Percentiles rank a stretch among this genome's conserved stretches.
Conservation (phyloP, 768 basidiomycete genomes). For the Termitomyces heimii region DNA sequence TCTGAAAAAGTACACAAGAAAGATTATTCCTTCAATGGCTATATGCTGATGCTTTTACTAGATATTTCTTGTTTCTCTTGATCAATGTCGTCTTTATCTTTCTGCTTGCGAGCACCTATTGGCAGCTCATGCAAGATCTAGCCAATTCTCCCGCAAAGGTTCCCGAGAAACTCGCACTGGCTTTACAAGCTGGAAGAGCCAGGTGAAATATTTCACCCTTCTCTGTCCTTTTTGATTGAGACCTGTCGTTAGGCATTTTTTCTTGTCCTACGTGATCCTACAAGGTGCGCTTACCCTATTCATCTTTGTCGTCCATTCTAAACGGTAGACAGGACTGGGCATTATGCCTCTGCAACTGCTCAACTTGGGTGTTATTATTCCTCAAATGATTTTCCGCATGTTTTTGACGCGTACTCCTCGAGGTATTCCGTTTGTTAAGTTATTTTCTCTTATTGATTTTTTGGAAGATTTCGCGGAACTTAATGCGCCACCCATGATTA, state of each 20-base stretch:
- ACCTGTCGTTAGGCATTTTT: conserved; percentile 55
- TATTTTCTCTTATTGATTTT: background rate
- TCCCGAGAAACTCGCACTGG: conserved; percentile 85
- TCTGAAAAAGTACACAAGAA: conserved; percentile 70
- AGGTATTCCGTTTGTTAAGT: conserved; percentile 39
- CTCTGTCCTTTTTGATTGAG: background rate
- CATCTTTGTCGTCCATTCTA: conserved; percentile 3
- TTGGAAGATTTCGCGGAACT: conserved; percentile 88
- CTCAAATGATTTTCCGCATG: conserved; percentile 64
- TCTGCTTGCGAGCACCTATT: conserved; percentile 86
- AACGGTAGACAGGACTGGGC: conserved; percentile 55
- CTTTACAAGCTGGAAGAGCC: conserved; percentile 73
- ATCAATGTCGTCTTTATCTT: conserved; percentile 94
- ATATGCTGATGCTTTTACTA: conserved; percentile 24
- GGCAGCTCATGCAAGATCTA: conserved; percentile 85
- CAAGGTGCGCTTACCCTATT: conserved; percentile 46
- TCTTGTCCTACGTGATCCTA: conserved; percentile 78
- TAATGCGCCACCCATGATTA: conserved; percentile 97
- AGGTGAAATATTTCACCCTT: conserved; percentile 32
- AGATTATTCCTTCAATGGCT: background rate
- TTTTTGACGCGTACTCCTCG: conserved; percentile 87
- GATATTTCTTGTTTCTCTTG: conserved; percentile 91
- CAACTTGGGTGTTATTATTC: conserved; percentile 85
- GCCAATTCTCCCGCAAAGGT: conserved; percentile 93
- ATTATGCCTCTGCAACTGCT: conserved; percentile 95